Evolutionary conservation across 768 basidiomycete species (phyloP), one percentile per base, ranked within the genome.

Genomic region (Grammothele lineata): DNA sequence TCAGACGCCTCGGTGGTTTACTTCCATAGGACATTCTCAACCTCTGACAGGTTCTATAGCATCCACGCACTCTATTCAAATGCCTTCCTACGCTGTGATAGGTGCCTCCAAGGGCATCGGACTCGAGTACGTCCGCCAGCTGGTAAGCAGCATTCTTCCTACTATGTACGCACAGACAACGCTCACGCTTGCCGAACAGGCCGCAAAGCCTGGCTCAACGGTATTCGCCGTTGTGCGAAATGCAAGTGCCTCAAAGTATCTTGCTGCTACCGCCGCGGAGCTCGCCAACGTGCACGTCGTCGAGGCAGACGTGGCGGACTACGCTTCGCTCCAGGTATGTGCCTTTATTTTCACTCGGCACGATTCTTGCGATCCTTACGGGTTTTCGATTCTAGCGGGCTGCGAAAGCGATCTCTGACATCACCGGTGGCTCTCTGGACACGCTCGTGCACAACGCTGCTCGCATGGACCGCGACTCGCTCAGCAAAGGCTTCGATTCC

Each of bases 391-490:
- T n/a, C n/a, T n/a, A n/a, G n/a, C n/a, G n/a, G n/a, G n/a, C n/a
- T n/a, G n/a, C n/a, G n/a, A n/a, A n/a, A n/a, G n/a, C n/a, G n/a
- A n/a, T n/a, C n/a, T n/a, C n/a, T n/a, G n/a, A n/a, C n/a, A 19
- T 59, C 38, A 62, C 62, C 9, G 62, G 65, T 11, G 63, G 65
- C 12, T 60, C 51, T 23, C 48, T 71, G 9, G 67, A 69, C 43
- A 53, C 51, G 26, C 55, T 68, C 39, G 66, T 69, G 37, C 67
- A 68, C 50, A 70, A 70, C 36, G 69, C 69, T n/a, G 66, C 57
- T 6, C 51, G 36, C 22, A 40, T 54, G 11, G 56, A 59, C 17
- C 3, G 24, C 17, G 40, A 41, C 9, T 40, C 43, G 19, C 24
- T 15, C 34, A 18, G 40, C 40, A 40, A 43, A 22, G 55, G 46